phyloP scores from a whole-genome alignment of 768 basidiomycete species.

The Mycena indigotica region DNA sequence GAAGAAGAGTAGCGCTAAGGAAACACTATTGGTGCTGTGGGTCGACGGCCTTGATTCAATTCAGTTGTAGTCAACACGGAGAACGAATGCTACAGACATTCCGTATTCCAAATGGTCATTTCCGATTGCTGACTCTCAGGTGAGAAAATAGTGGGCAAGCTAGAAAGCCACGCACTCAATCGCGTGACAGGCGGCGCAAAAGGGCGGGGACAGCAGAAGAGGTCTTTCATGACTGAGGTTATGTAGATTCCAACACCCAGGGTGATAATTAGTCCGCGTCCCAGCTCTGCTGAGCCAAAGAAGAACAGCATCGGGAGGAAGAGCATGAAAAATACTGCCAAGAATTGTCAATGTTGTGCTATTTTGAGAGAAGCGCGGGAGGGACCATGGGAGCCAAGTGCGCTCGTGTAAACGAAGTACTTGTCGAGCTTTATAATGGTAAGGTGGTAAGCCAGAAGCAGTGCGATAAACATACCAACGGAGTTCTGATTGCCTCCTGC shows the following conservation, averaged over 20 bases:
- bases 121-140: conserved; percentile 58
- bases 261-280: conserved; percentile 57
- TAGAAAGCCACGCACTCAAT: conserved; percentile 57
- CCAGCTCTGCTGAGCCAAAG: conserved; percentile 76
- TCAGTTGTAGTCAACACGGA: too few relatives aligned
- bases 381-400: conserved; percentile 83
- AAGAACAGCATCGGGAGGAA: conserved; percentile 85
- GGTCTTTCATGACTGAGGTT: conserved; percentile 87
- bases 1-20: conserved; percentile 83
- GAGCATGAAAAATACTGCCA: conserved; percentile 94
- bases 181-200: conserved; percentile 91
- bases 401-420: conserved; percentile 83
- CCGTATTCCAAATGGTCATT: conserved; percentile 89
- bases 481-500: conserved; percentile 61
- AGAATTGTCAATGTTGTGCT: too few relatives aligned
- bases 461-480: not conserved
- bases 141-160: not conserved
- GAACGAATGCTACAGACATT: too few relatives aligned
- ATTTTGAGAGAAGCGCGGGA: too few relatives aligned
- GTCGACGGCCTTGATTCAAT: too few relatives aligned
- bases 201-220: conserved; percentile 87
- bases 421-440: conserved; percentile 76
- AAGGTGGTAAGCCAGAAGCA: conserved; percentile 31
- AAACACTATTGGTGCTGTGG: conserved; percentile 89
- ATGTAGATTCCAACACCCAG: conserved; percentile 81